Percentiles rank a stretch among this genome's conserved stretches.
Evolutionary conservation across 352 stramenopile species (phyloP).

Genomic region (Bremia lactucae): DNA sequence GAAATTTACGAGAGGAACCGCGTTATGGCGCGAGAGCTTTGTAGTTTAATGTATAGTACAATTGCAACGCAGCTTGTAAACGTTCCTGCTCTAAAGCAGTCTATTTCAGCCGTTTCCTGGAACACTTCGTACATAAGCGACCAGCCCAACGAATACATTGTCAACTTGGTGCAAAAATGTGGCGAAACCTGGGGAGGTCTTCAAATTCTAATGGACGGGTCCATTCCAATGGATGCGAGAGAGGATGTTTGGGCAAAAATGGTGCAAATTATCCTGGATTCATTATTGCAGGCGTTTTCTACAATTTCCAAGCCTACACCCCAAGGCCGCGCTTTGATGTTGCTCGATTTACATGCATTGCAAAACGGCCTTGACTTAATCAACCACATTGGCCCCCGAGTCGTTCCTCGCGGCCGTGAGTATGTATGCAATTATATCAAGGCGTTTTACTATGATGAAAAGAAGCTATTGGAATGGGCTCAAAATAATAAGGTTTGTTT

Average conservation of each 20-base stretch:
- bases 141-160: conserved; percentile 71
- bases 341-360: conserved; percentile 91
- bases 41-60: conserved; percentile 50
- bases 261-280: conserved; percentile 81
- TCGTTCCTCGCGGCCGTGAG: conserved; percentile 37
- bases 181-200: conserved; percentile 67
- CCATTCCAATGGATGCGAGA: conserved; percentile 51
- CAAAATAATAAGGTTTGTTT: conserved; percentile 48
- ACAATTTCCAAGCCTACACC: conserved; percentile 85
- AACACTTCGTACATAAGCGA: conserved; percentile 56
- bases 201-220: conserved; percentile 53
- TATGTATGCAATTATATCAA: conserved; percentile 83
- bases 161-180: conserved; percentile 67
- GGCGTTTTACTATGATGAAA: conserved; percentile 83
- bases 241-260: conserved; percentile 76
- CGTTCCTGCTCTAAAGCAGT: conserved; percentile 26
- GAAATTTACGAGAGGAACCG: conserved; percentile 51
- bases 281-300: conserved; percentile 87
- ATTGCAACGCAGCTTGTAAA: conserved; percentile 42
- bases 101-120: conserved; percentile 47
- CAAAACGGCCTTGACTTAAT: conserved; percentile 75
- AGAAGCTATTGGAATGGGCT: conserved; percentile 80
- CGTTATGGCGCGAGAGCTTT: conserved; percentile 39
- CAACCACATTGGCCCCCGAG: conserved; percentile 53
- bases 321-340: conserved; percentile 93